Conservation (phyloP, 371 early-diverging fungal genomes). For the Mortierella sp. region DNA sequence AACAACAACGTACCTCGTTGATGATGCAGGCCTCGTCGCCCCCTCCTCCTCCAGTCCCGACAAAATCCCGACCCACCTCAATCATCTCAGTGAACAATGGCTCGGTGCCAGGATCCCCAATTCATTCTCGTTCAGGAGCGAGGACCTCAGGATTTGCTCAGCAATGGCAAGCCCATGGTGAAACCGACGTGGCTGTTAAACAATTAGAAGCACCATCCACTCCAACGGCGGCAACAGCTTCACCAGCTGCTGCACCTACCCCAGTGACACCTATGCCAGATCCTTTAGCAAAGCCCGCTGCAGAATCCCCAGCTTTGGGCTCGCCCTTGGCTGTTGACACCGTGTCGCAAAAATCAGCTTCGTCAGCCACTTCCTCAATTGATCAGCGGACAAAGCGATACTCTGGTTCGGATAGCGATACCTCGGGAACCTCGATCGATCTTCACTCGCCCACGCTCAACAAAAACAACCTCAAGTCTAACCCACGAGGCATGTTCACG, state of each 20-base stretch:
- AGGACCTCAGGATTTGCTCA: slow-evolving; percentile 9
- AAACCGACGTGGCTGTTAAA: not conserved
- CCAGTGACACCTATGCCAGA: slow-evolving; percentile 10
- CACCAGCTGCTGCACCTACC: not conserved
- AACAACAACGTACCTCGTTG: not conserved
- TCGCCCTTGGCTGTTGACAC: slow-evolving; percentile 33
- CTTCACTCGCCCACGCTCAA: slow-evolving; percentile 34
- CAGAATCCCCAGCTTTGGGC: no score
- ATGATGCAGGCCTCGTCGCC: slow-evolving; percentile 2
- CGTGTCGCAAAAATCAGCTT: slow-evolving; percentile 38
- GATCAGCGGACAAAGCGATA: slow-evolving; percentile 33
- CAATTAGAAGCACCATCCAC: not conserved
- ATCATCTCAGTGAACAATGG: slow-evolving; percentile 18
- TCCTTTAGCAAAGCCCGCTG: not conserved
- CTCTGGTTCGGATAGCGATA: slow-evolving; percentile 44
- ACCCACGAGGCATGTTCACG: slow-evolving; percentile 18
- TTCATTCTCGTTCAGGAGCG: not conserved
- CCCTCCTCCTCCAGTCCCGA: slow-evolving; percentile 30
- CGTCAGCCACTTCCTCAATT: slow-evolving; percentile 27
- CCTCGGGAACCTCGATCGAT: slow-evolving; percentile 46
- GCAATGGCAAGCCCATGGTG: slow-evolving; percentile 5
- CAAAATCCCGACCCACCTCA: slow-evolving; percentile 41
- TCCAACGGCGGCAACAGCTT: not conserved
- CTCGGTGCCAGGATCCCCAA: slow-evolving; percentile 22
- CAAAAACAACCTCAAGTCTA: slow-evolving; percentile 16